Base-by-base conservation (phyloP, 176 grass and related monocot genomes). In the Avena atlantica region DNA sequence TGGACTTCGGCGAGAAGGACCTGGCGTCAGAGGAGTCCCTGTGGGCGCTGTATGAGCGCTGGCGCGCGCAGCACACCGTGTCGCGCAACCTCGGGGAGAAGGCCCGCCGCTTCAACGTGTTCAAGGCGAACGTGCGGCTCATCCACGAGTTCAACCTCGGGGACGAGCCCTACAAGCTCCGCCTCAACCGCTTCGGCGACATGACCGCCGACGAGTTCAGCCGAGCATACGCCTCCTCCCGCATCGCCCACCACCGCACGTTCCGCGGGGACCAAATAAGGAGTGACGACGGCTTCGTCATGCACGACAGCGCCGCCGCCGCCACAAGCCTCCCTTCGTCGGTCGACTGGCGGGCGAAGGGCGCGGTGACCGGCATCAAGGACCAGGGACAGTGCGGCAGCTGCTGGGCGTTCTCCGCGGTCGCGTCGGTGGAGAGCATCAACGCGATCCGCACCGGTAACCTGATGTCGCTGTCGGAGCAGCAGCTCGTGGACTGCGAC, bases 151-250 rank as follows among this genome's bases (percentile, higher is more conserved):
- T 86, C 84, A 97, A 97, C 90, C 69, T 52, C 50, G 37, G 86
- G 13, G 93, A 91, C 76, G 91, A 86, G n/a, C 92, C 95, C 12
- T 97, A 97, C 87, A 97, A 97, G 83, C 92, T 97, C 5, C 84
- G 87, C 17, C 88, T 95, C 76, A 95, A 97, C 91, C 90, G 86
- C 79, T 95, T 97, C 78, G 91, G 68, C 55, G 92, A 97, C 92
- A 90, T 97, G 87, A 97, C 91, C 44, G 81, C 75, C 74, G 91
- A 91, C 86, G 95, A 97, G 89, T 93, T 97, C 86, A 59, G 83
- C 27, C 86, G 80, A 40, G 76, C 82, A 19, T 97, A 85, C 81
- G 89, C 93, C 12, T 83, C 87, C 0, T 93, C 93, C 45, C 74
- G 92, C 42, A 70, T 97, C 72, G 59, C 81, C 8, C 93, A 93